Conservation (phyloP, 768 basidiomycete species). For the Auricularia cornea region DNA sequence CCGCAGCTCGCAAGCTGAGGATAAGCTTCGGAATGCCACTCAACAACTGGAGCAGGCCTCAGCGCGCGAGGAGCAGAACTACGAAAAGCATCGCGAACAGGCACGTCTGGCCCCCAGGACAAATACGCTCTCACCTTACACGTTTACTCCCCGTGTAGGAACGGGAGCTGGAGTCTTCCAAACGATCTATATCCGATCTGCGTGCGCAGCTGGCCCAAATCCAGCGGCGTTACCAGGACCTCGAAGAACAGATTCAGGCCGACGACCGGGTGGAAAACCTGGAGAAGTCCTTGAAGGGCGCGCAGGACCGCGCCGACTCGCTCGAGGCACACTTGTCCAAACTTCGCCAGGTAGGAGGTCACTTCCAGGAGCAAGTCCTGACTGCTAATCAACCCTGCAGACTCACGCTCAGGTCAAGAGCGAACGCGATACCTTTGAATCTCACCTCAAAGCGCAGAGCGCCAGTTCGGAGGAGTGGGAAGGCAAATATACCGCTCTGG, state of each 20-base stretch:
- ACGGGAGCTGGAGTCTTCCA: slow-evolving; percentile 62
- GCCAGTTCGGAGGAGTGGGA: slow-evolving; percentile 37
- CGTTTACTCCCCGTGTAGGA: slow-evolving; percentile 36
- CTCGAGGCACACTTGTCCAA: slow-evolving; percentile 76
- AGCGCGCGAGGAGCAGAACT: neutral
- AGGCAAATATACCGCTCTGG: slow-evolving; percentile 39
- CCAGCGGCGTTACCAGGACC: slow-evolving; percentile 53
- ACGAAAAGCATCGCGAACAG: neutral
- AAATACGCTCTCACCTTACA: neutral
- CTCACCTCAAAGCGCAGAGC: slow-evolving; percentile 33
- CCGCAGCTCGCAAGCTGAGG: neutral
- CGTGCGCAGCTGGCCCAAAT: slow-evolving; percentile 46
- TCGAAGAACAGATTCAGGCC: slow-evolving; percentile 71
- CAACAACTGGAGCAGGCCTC: neutral
- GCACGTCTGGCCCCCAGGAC: neutral
- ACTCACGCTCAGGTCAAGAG: slow-evolving; percentile 46
- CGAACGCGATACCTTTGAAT: slow-evolving; percentile 51
- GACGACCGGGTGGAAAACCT: slow-evolving; percentile 74
- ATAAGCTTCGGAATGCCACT: neutral
- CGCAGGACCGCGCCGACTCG: slow-evolving; percentile 74
- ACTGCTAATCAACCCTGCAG: slow-evolving; percentile 24
- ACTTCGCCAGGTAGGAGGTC: slow-evolving; percentile 58
- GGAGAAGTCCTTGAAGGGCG: slow-evolving; percentile 64
- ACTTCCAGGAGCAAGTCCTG: slow-evolving; percentile 6
- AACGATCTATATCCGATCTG: slow-evolving; percentile 43